Percentiles rank a stretch among this genome's conserved stretches.
These are phyloP conservation scores for Annulohypoxylon moriforme DNA, from an alignment of 495 filamentous ascomycete genomes.

Conservation along the genomic window DNA sequence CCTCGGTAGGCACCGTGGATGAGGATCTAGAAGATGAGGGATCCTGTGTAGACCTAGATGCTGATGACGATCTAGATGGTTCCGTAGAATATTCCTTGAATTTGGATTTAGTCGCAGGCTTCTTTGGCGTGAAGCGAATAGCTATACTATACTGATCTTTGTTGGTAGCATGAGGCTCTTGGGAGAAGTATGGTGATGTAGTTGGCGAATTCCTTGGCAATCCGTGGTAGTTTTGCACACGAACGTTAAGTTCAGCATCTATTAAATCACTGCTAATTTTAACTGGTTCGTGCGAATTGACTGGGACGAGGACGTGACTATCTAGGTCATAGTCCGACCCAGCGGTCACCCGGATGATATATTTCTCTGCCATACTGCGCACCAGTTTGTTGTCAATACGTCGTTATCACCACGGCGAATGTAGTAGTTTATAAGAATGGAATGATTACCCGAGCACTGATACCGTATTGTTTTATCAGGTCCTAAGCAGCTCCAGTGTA, in stretches of 20 bases:
- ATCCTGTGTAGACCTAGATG: constrained; percentile 2
- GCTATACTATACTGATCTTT: constrained; percentile 84
- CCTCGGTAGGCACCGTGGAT: constrained; percentile 11
- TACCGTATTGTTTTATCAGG: neutral
- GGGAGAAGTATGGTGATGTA: constrained; percentile 78
- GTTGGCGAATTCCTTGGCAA: constrained; percentile 67
- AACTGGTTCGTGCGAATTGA: constrained; percentile 71
- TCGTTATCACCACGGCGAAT: neutral
- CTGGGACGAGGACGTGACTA: constrained; percentile 73
- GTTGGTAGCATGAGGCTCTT: constrained; percentile 67
- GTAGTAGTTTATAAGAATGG: neutral
- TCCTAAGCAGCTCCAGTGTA: neutral
- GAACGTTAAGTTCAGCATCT: constrained; percentile 72
- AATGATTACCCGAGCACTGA: neutral
- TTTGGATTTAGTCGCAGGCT: constrained; percentile 35
- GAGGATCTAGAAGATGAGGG: constrained; percentile 15
- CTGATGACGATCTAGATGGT: constrained; percentile 21
- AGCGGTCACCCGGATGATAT: constrained; percentile 76
- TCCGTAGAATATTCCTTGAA: constrained; percentile 18
- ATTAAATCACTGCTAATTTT: constrained; percentile 70
- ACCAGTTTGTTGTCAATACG: neutral
- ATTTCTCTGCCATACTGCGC: constrained; percentile 68
- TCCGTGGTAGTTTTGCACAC: constrained; percentile 70
- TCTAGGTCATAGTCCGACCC: constrained; percentile 76
- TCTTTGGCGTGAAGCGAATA: constrained; percentile 77